These are phyloP conservation scores for Hymenoscyphus linearis DNA, from an alignment of 2,329 filamentous ascomycete species.

Conservation along the genomic window DNA sequence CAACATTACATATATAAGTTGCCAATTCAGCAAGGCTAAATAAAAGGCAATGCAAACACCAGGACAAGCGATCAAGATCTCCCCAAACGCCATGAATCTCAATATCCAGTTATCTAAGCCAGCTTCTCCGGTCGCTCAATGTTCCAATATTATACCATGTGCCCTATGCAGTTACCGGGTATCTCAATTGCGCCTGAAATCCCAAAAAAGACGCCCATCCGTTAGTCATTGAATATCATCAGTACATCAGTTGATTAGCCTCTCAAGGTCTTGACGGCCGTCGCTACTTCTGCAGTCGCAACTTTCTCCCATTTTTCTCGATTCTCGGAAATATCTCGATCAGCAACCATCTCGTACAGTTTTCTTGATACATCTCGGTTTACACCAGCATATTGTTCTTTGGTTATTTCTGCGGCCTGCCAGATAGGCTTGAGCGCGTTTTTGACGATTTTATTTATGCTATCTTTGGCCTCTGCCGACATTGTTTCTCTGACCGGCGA, in stretches of 20 bases:
- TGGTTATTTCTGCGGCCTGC: slow-evolving; percentile 70
- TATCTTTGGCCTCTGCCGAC: slow-evolving; percentile 79
- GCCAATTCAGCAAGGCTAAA: neutral
- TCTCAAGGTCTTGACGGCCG: slow-evolving; percentile 58
- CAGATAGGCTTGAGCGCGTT: slow-evolving; percentile 73
- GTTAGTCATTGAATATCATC: slow-evolving; percentile 15
- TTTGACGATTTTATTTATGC: slow-evolving; percentile 84
- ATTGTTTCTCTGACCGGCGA: slow-evolving; percentile 64
- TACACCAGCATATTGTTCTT: slow-evolving; percentile 87
- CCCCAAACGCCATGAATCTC: neutral
- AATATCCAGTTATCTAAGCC: neutral
- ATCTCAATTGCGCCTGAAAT: slow-evolving; percentile 22
- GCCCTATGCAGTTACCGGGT: slow-evolving; percentile 14
- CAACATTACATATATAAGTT: neutral
- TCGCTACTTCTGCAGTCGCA: slow-evolving; percentile 72
- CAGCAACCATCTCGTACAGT: slow-evolving; percentile 64
- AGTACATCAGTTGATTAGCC: slow-evolving; percentile 33
- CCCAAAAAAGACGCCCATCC: slow-evolving; percentile 17
- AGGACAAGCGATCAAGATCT: neutral
- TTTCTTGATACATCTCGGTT: slow-evolving; percentile 85
- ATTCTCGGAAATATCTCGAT: slow-evolving; percentile 49
- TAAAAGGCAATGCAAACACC: neutral
- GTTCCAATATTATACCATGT: neutral
- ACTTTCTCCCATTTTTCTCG: slow-evolving; percentile 68
- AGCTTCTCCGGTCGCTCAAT: neutral